These are phyloP conservation scores for Nemania sp. DNA, from an alignment of 2,329 filamentous ascomycete genomes.

Conservation along the genomic window DNA sequence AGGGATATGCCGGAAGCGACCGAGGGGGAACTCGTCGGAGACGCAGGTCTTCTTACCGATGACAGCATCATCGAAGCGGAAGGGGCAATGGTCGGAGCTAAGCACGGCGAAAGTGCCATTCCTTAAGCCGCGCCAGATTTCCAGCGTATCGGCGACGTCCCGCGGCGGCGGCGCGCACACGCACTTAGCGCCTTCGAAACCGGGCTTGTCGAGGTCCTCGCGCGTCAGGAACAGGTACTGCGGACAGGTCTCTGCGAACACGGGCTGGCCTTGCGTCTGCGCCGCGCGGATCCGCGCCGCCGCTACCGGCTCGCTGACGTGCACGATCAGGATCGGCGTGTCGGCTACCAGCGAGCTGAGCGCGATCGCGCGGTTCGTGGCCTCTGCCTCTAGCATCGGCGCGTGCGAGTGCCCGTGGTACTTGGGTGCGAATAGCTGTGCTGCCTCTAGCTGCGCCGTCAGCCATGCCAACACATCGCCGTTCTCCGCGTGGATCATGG, in stretches of 20 bases:
- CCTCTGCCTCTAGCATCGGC: slow-evolving; percentile 54
- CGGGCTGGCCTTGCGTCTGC: slow-evolving; percentile 51
- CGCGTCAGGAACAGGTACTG: slow-evolving; percentile 59
- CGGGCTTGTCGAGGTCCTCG: slow-evolving; percentile 51
- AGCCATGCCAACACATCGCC: slow-evolving; percentile 58
- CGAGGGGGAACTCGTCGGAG: slow-evolving; percentile 46
- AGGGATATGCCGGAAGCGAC: slow-evolving; percentile 59
- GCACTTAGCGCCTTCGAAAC: slow-evolving; percentile 59
- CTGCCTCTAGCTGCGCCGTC: slow-evolving; percentile 54
- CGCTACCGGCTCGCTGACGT: slow-evolving; percentile 53
- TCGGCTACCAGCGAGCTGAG: slow-evolving; percentile 52
- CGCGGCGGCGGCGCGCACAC: slow-evolving; percentile 58
- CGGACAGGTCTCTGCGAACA: slow-evolving; percentile 59
- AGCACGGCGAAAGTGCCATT: slow-evolving; percentile 58
- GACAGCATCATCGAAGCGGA: slow-evolving; percentile 50
- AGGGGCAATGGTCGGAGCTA: slow-evolving; percentile 50
- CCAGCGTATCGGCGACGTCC: slow-evolving; percentile 50
- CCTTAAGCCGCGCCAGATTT: slow-evolving; percentile 53
- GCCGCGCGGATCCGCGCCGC: slow-evolving; percentile 51
- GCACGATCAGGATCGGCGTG: slow-evolving; percentile 56
- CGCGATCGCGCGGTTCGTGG: slow-evolving; percentile 55
- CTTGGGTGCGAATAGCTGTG: slow-evolving; percentile 51
- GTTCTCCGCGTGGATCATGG: slow-evolving; percentile 60
- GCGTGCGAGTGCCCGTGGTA: slow-evolving; percentile 56
- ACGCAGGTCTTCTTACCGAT: slow-evolving; percentile 54